Percentiles rank a stretch among this genome's conserved stretches.
Conservation (phyloP, 2,329 filamentous ascomycete species). For the Colletotrichum sp. region DNA sequence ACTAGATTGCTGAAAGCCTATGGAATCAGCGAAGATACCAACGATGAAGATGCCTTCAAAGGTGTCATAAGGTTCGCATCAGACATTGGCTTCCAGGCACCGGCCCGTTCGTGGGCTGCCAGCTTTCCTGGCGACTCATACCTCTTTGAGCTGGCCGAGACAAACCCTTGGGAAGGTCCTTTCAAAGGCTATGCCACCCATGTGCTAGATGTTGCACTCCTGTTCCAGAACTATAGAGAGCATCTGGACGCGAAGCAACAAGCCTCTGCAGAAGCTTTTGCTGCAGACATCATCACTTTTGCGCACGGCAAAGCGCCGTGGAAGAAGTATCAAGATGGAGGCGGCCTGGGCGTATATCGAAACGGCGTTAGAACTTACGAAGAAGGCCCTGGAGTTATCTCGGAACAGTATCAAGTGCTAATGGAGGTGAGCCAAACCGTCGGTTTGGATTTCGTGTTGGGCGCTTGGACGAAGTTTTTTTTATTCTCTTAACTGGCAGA, state of each 20-base stretch:
- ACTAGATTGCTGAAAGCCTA: neutral
- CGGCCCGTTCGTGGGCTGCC: neutral
- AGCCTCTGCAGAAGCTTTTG: slow-evolving; percentile 35
- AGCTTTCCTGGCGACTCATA: neutral
- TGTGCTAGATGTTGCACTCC: slow-evolving; percentile 47
- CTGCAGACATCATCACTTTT: slow-evolving; percentile 40
- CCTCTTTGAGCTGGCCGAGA: slow-evolving; percentile 46
- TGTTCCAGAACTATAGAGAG: slow-evolving; percentile 51
- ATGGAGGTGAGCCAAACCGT: neutral
- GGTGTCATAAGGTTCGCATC: neutral
- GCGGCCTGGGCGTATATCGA: neutral
- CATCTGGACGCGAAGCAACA: slow-evolving; percentile 35
- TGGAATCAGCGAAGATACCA: neutral
- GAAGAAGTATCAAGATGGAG: neutral
- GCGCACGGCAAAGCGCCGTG: slow-evolving; percentile 33
- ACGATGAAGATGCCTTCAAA: neutral
- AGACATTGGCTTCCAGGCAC: neutral
- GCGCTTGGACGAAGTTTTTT: neutral
- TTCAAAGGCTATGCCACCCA: slow-evolving; percentile 44
- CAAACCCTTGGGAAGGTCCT: slow-evolving; percentile 49
- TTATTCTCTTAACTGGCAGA: neutral
- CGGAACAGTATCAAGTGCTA: neutral
- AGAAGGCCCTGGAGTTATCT: neutral
- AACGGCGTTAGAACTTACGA: neutral
- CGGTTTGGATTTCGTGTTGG: neutral